Conservation (phyloP, 148 eudicot genomes). For the Vaccinium vitisidaea region DNA sequence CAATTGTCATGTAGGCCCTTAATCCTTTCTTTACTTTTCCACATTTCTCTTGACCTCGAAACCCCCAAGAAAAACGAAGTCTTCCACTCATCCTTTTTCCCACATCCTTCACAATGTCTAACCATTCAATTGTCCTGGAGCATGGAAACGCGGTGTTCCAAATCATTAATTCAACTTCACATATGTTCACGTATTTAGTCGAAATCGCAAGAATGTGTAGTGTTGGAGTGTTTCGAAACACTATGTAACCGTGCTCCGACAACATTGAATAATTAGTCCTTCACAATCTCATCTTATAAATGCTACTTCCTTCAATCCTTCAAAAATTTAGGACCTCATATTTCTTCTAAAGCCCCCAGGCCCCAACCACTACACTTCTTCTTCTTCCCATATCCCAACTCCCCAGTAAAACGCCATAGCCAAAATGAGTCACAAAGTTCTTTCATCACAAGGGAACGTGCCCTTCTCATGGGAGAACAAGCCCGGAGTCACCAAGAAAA, state of each 20-base stretch:
- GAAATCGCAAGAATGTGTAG: too few relatives aligned
- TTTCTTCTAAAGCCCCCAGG: neutral
- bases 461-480: slow-evolving; percentile 56
- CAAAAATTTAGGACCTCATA: neutral
- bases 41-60: neutral
- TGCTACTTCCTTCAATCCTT: neutral
- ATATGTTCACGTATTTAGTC: too few relatives aligned
- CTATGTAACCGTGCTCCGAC: too few relatives aligned
- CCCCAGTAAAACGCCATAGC: neutral
- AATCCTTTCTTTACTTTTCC: neutral
- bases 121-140: too few relatives aligned
- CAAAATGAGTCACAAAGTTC: slow-evolving; percentile 27
- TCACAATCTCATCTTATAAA: neutral
- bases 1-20: neutral
- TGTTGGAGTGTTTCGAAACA: too few relatives aligned
- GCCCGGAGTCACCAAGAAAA: slow-evolving; percentile 37
- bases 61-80: neutral
- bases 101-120: neutral
- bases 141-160: too few relatives aligned
- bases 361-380: neutral
- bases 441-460: slow-evolving; percentile 21
- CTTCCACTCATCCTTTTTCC: neutral
- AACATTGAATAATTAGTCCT: too few relatives aligned
- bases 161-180: too few relatives aligned
- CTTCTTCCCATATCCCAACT: neutral